Evolutionary conservation across 352 stramenopile genomes (phyloP), one percentile per base, ranked within the genome.

Genomic region (Pilasporangium apinafurcum): DNA sequence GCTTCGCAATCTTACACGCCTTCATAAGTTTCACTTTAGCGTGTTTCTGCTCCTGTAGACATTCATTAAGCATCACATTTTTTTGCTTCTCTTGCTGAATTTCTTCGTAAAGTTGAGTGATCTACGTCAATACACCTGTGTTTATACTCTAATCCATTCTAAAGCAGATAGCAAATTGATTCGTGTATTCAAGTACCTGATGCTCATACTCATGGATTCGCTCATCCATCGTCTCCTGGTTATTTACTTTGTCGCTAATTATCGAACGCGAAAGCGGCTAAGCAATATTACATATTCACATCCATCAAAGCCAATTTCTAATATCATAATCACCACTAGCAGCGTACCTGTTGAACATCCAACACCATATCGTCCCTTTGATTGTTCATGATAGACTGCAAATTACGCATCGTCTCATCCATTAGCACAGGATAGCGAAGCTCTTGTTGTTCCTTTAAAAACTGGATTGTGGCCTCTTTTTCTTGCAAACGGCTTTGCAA

Each of bases 1-100:
- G 59, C 27, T 74, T 82, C 5, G 65, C 59, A 20, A 66, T 57
- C 44, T 86, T 88, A 52, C 74, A 86, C 18, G 71, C 76, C 30
- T 86, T 86, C 59, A 87, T 71, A 4, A 82, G 56, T 44, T 91
- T 91, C 0, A 51, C 18, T 31, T 86, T 91, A n/a, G 67, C 46
- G 24, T 68, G 56, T 35, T 91, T 88, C 28, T 87, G 73, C 21
- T 88, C 70, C 3, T 65, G 65, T 3, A 91, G 53, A 22, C 74
- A 83, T 34, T 80, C 73, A 22, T 26, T 62, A 29, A 91, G 46
- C 73, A 83, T 81, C 31, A 80, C 62, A 41, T 76, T 84, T 32
- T 82, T 77, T 22, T 80, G 53, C 42, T 83, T 86, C 41, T 87
- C 71, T 31, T 79, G 59, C 30, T 82, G 55, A 21, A 85, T 68